Conservation (phyloP, 2,329 filamentous ascomycete species). For the Remersonia thermophila region DNA sequence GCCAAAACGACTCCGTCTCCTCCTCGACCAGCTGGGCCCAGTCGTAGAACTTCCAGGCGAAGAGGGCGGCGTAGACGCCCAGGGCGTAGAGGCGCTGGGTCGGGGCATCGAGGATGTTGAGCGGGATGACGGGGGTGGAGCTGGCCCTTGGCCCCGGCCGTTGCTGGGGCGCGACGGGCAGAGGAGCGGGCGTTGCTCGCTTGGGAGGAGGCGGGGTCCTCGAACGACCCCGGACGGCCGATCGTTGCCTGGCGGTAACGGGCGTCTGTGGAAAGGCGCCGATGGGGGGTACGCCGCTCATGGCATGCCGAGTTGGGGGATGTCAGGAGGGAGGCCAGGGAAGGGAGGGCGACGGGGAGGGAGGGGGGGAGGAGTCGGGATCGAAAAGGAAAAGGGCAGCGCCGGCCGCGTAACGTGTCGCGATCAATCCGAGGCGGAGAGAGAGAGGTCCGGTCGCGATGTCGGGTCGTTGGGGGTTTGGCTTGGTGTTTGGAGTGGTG, state of each 20-base stretch:
- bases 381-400: neutral
- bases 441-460: neutral
- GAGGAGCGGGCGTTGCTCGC: conserved; percentile 3
- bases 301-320: conserved; percentile 16
- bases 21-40: conserved; percentile 68
- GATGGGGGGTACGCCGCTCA: conserved; percentile 12
- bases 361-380: neutral
- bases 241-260: conserved; percentile 1
- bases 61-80: conserved; percentile 62
- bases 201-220: conserved; percentile 2
- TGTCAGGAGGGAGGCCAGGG: conserved; percentile 3
- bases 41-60: conserved; percentile 80
- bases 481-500: too few species aligned
- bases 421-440: too few species aligned
- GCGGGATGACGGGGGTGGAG: conserved; percentile 59
- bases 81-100: conserved; percentile 81
- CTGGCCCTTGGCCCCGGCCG: conserved; percentile 18
- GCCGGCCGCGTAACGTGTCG: neutral
- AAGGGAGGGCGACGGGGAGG: neutral
- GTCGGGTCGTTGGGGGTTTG: neutral
- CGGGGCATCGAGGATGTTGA: conserved; percentile 74
- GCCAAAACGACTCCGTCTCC: conserved; percentile 74
- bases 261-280: conserved; percentile 19
- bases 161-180: conserved; percentile 38
- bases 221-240: conserved; percentile 12